Evolutionary conservation across 768 basidiomycete species (phyloP).

Genomic region (Daedaleopsis nitida): DNA sequence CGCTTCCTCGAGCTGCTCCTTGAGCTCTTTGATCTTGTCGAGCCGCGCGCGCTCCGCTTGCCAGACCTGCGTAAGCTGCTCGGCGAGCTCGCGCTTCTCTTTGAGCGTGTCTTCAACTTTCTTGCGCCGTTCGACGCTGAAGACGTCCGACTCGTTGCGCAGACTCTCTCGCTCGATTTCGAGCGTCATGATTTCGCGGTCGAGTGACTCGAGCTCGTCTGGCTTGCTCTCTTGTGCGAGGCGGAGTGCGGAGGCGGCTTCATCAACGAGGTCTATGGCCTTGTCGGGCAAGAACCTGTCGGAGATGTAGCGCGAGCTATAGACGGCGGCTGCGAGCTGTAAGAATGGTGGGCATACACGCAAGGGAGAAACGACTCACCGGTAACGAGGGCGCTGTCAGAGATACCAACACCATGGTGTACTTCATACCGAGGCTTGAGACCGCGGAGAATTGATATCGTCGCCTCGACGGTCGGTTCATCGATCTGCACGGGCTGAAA

Average conservation of each 20-base stretch:
- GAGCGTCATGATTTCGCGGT: slow-evolving; percentile 81
- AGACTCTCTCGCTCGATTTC: slow-evolving; percentile 90
- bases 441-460: slow-evolving; percentile 85
- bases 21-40: slow-evolving; percentile 69
- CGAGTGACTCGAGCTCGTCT: slow-evolving; percentile 78
- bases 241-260: slow-evolving; percentile 84
- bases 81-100: slow-evolving; percentile 63
- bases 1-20: slow-evolving; percentile 76
- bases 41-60: slow-evolving; percentile 72
- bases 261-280: slow-evolving; percentile 90
- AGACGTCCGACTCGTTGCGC: slow-evolving; percentile 85
- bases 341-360: too few species aligned
- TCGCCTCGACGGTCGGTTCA: slow-evolving; percentile 84
- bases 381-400: slow-evolving; percentile 78
- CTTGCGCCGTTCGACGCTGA: slow-evolving; percentile 71
- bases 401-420: slow-evolving; percentile 81
- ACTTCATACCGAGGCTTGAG: slow-evolving; percentile 85
- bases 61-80: slow-evolving; percentile 67
- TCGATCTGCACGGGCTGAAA: slow-evolving; percentile 91
- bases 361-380: slow-evolving; percentile 37
- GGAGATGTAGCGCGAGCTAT: slow-evolving; percentile 82
- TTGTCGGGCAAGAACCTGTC: slow-evolving; percentile 91
- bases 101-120: slow-evolving; percentile 68
- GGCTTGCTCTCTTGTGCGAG: slow-evolving; percentile 91
- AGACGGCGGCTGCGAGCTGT: slow-evolving; percentile 68